Evolutionary conservation across 202 grass and related monocot species (phyloP).

Genomic region (Carex sylvatica): DNA sequence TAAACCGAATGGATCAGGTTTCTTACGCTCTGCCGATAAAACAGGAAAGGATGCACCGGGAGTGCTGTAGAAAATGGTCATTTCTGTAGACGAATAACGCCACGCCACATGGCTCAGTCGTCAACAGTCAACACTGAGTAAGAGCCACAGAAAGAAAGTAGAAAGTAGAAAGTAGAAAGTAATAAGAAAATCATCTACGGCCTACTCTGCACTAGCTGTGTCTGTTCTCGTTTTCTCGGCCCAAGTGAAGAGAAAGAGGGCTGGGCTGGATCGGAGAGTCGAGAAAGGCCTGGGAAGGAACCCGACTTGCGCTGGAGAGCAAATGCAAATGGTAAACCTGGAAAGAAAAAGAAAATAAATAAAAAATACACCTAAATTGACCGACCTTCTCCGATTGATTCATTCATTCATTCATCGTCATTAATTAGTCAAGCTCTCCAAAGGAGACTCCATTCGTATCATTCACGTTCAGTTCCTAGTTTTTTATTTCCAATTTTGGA

Average conservation of each 20-base stretch:
- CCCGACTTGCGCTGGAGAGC: neutral
- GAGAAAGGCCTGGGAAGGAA: neutral
- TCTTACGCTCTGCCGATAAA: too few relatives aligned
- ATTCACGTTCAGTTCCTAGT: conserved; percentile 14
- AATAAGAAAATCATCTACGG: neutral
- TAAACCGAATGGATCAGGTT: too few relatives aligned
- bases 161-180: neutral
- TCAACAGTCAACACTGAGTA: too few relatives aligned
- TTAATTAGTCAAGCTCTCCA: conserved; percentile 21
- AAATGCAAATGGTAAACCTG: neutral
- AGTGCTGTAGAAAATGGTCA: too few relatives aligned
- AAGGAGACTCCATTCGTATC: conserved; percentile 15
- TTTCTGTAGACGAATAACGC: too few relatives aligned
- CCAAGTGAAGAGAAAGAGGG: neutral
- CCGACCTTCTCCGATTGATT: conserved; percentile 5
- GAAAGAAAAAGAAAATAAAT: neutral
- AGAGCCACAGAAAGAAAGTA: too few relatives aligned
- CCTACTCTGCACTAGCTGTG: neutral
- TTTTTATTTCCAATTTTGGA: neutral
- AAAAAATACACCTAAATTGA: conserved; percentile 4
- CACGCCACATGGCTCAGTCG: too few relatives aligned
- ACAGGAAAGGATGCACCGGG: too few relatives aligned
- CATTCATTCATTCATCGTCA: too few relatives aligned
- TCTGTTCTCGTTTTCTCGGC: neutral
- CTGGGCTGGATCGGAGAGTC: neutral